Base-by-base conservation (phyloP, 305 asterid genomes). In the Ilex paraguariensis region DNA sequence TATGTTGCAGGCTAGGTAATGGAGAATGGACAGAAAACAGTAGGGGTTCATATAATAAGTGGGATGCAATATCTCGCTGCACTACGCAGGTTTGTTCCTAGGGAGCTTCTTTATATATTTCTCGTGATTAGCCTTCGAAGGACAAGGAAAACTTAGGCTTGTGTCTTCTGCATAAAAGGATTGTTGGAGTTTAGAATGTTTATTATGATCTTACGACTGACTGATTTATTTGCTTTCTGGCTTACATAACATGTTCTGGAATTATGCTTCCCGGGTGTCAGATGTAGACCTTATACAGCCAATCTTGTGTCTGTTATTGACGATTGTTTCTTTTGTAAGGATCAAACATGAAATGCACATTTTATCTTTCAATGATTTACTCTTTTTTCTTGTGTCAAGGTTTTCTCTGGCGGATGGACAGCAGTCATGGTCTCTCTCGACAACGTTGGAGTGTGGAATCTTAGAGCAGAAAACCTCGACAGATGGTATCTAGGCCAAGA, bases 401-500 rank as follows among this genome's bases (percentile, higher is more conserved):
- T 89, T 54, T 89, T 80, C 48, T 52, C 95, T 4, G 98, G 97
- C 53, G 98, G 95, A 59, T 92, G 98, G 98, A 89, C 96, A 5
- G 96, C 98, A 1, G 80, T 87, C 2, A 70, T 44, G 42, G 91
- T 71, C 32, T 92, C 82, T 30, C 82, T 89, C 0, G 97, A 92
- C 81, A 92, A 92, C 33, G 97, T 81, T 7, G 98, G 98, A 12
- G 88, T 75, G 6, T 92, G 98, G 98, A 92, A 89, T 74, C 87
- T 92, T 28, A 82, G 98, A 73, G 64, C 88, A 9, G 98, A 90
- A 58, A 92, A 92, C 72, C 86, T 89, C 3, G 98, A 92, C 81
- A 77, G 95, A 63, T 89, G 96, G 98, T 85, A 92, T 76, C 91
- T 89, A 36, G 98, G 98, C 7, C 97, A 89, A 66, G 98, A 92